Base-by-base conservation (phyloP, 2,329 filamentous ascomycete species). In the Rutstroemia sp. region DNA sequence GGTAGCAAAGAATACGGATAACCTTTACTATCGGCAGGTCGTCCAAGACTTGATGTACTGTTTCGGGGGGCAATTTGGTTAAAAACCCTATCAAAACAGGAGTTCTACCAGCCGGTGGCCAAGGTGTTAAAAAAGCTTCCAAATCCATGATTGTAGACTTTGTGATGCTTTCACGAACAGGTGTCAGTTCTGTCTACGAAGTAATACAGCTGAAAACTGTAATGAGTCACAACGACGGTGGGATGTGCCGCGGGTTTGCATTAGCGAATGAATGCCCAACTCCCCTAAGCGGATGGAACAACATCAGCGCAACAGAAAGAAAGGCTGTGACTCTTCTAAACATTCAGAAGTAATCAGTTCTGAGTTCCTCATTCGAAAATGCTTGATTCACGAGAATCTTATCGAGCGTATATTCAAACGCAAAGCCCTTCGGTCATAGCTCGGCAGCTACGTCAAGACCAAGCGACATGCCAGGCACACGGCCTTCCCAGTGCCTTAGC, bases 401-500 rank as follows among this genome's bases (percentile, higher is more conserved):
- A 41, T 10, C 41, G 7, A 12, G 18, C 51, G 3, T 62, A 45
- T 49, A 39, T 62, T 6, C 34, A 39, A 47, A 51, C 23, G 6
- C 50, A 60, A 27, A 34, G n/a, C 21, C 34, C 58, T 4, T 50
- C 37, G 21, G 50, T 44, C 10, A 62, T 62, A 41, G 60, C 58
- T 18, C 46, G 34, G 21, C 60, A 59, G 53, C 48, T 62, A 27
- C 52, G 56, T 9, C 42, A 37, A 34, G 60, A 59, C 37, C 58
- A 62, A 41, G 50, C 54, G 16, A 18, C 42, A 25, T 62, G 60
- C 38, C 49, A 47, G 41, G 23, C 37, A 21, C 56, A 52, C 8
- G 54, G 46, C 49, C 45, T 62, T 23, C 60, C 60, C 14, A 60
- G 56, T 50, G 18, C 54, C 8, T 49, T 62, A 10, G 53, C 49